Evolutionary conservation across 768 basidiomycete genomes (phyloP), one percentile per base, ranked within the genome.

Genomic region (Scleroderma citrinum): DNA sequence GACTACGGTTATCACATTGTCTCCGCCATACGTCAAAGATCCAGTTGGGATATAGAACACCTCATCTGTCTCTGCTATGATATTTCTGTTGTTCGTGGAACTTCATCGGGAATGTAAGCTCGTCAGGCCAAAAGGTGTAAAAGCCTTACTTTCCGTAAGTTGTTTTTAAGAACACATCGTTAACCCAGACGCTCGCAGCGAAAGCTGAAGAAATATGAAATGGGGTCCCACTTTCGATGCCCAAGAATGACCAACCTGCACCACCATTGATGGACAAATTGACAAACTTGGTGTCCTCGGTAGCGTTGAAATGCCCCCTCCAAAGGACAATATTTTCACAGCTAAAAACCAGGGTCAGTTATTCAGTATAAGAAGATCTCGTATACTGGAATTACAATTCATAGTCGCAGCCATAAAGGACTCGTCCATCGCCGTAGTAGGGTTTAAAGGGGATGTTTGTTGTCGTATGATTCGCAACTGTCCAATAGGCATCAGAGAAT

Each of bases 401-500:
- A 63, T 92, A 92, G 64, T 92, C 90, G 59, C 88, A 91, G 1
- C 87, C 88, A 64, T 88, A 91, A 24, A 92, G 67, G n/a, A 90
- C 69, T 32, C 85, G 71, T 1, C 85, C 86, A 53, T 88, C 85
- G 1, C 86, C 86, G 54, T 85, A 87, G 52, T 76, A 70, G 4
- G 85, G 84, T 57, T 81, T 80, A 43, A 72, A 71, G 2, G 85
- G 83, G 49, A 84, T 82, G 55, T 86, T 87, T 24, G 90, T 90
- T 19, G 71, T 74, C n/a, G 75, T 85, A 51, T 82, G 82, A 56
- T 87, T 74, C 14, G 87, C 89, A 48, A 73, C 57, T 8, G 71
- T 72, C 89, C 88, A 92, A 3, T 56, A 48, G 2, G 69, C 64
- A 63, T 92, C 90, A 54, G 80, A 76, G 59, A 82, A 92, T 13